Conservation (phyloP, 2,329 filamentous ascomycete genomes). For the Aspergillus tamarii region DNA sequence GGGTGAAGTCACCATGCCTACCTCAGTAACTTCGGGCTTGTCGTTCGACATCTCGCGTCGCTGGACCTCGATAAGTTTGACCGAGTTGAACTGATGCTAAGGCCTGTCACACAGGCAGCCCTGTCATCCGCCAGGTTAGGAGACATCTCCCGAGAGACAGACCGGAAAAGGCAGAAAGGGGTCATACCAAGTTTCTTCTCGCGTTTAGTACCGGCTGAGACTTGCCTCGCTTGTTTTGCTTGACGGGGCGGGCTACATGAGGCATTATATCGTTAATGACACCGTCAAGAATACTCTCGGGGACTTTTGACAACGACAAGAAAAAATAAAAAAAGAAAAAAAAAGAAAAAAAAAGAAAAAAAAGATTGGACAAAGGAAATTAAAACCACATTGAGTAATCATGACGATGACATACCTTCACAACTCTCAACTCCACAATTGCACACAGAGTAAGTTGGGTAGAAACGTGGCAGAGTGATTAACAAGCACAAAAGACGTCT, state of each 20-base stretch:
- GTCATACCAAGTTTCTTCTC: background rate
- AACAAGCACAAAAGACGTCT: slow-evolving; percentile 3
- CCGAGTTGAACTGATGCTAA: background rate
- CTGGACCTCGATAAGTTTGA: too few species aligned
- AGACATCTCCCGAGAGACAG: background rate
- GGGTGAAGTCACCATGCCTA: slow-evolving; percentile 8
- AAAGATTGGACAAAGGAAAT: background rate
- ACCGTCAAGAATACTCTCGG: background rate
- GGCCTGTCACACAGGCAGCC: slow-evolving; percentile 1
- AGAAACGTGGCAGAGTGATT: background rate
- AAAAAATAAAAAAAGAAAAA: too few species aligned
- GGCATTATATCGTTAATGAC: background rate
- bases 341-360: too few species aligned
- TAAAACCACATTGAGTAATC: background rate
- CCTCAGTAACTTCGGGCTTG: slow-evolving; percentile 30
- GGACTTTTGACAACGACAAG: background rate
- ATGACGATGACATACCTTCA: slow-evolving; percentile 1
- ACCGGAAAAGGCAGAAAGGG: background rate
- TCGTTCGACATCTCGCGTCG: slow-evolving; percentile 19
- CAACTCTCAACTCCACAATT: background rate
- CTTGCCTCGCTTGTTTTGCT: background rate
- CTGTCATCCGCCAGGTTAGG: background rate
- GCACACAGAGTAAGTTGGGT: background rate
- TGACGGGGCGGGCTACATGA: background rate
- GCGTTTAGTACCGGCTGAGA: background rate